Conservation (phyloP, 164 flowering plant species). For the Aristolochia californica region DNA sequence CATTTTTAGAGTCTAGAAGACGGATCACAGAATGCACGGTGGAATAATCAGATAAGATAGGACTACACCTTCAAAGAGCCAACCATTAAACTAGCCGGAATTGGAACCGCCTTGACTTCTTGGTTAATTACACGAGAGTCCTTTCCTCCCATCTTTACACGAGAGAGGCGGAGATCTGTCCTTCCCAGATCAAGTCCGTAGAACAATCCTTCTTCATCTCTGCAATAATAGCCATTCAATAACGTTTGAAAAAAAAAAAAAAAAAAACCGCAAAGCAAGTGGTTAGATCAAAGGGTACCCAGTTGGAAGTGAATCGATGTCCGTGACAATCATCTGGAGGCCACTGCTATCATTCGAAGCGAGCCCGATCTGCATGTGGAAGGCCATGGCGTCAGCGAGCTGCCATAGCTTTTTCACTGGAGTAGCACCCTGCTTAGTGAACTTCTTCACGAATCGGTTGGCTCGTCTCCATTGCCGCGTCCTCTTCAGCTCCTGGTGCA, state of each 20-base stretch:
- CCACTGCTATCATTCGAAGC: slow-evolving; percentile 10
- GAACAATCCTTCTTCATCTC: slow-evolving; percentile 47
- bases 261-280: too few species aligned
- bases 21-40: not conserved
- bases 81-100: slow-evolving; percentile 29
- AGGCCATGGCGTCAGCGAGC: slow-evolving; percentile 30
- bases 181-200: slow-evolving; percentile 52
- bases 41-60: too few species aligned
- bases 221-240: slow-evolving; percentile 19
- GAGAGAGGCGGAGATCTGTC: slow-evolving; percentile 30
- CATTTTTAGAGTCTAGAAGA: not conserved
- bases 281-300: slow-evolving; percentile 33
- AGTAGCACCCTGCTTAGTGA: slow-evolving; percentile 37
- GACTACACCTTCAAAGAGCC: slow-evolving; percentile 25
- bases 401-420: slow-evolving; percentile 39
- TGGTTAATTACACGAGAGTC: slow-evolving; percentile 31
- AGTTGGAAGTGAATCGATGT: slow-evolving; percentile 26
- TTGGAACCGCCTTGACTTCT: slow-evolving; percentile 25
- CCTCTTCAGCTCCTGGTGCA: not conserved
- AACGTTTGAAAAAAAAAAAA: too few species aligned
- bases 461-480: slow-evolving; percentile 26
- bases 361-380: slow-evolving; percentile 32
- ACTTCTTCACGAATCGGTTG: slow-evolving; percentile 24
- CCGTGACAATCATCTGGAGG: slow-evolving; percentile 28
- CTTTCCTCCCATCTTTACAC: slow-evolving; percentile 40